Conservation (phyloP, 2,329 filamentous ascomycete genomes). For the Epichloe amarillans region DNA sequence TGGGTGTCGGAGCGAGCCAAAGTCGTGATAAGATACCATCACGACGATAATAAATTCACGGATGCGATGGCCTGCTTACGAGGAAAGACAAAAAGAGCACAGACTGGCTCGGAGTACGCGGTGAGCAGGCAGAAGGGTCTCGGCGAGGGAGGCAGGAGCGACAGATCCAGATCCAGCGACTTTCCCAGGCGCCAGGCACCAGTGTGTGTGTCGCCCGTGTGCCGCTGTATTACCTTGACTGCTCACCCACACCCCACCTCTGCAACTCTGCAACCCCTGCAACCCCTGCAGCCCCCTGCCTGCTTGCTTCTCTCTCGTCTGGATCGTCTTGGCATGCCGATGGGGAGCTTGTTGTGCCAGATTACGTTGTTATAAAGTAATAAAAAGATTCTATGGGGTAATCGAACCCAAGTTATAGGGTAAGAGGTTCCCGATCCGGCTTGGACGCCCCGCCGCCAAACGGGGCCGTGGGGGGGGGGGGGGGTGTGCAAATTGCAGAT, state of each 20-base stretch:
- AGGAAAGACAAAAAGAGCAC: background rate
- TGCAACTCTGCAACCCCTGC: no score
- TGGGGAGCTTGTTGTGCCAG: slow-evolving; percentile 5
- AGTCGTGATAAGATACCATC: slow-evolving; percentile 3
- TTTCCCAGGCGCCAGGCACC: background rate
- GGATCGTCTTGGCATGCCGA: background rate
- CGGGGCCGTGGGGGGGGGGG: background rate
- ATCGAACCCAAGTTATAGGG: slow-evolving; percentile 8
- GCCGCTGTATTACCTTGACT: background rate
- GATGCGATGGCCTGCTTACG: background rate
- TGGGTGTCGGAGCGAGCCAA: background rate
- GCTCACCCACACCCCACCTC: no score
- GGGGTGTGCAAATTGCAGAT: background rate
- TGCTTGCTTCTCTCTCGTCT: background rate
- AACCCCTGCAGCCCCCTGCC: background rate
- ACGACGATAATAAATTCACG: slow-evolving; percentile 6
- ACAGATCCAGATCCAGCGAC: no score
- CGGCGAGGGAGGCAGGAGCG: slow-evolving; percentile 1
- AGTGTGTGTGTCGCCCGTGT: background rate
- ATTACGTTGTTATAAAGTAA: slow-evolving; percentile 21
- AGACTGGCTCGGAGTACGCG: no score
- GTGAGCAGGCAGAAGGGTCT: background rate
- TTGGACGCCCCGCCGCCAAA: background rate
- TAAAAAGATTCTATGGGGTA: slow-evolving; percentile 10
- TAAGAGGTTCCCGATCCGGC: slow-evolving; percentile 7